Base-by-base conservation (phyloP, 805 yeast genomes). In the Wickerhamomyces mucosus region DNA sequence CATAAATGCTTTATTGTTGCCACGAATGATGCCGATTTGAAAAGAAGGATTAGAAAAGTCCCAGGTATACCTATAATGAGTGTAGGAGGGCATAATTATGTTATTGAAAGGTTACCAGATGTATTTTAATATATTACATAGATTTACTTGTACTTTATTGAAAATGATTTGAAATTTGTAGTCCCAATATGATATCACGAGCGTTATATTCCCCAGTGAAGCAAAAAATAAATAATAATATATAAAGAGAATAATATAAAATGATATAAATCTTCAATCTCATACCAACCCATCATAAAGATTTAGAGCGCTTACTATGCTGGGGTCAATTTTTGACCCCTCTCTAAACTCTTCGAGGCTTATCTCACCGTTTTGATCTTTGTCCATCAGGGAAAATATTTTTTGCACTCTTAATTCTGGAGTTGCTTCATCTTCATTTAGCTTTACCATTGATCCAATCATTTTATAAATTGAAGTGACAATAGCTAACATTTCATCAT, bases 31-130 rank as follows among this genome's bases (percentile, higher is more conserved):
- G 96, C 95, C 11, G 97, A 89, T 47, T 64, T 92, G 53, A 92
- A 92, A 54, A 76, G 96, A 50, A 72, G 98, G 56, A 72, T 92
- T 20, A 73, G 98, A 61, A 92, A 92, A 57, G 85, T 92, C 18
- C 98, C 98, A 2, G 98, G 98, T 48, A 82, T 92, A 39, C 98
- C 98, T 10, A 65, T 92, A 21, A 75, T 92, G 94, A 84, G 95
- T 59, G 98, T 92, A 6, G 98, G 97, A 21, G 81, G 81, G 3
- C 95, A 85, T 55, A 65, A 86, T 2, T 92, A 89, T 53, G 95
- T 83, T 22, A 78, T 92, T 43, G 98, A 92, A 58, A 74, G 96
- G 55, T 69, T 92, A 36, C 98, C 98, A 2, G 96, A 88, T 55
- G 95, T 82, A n/a, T 81, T 81, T 21, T 12, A 7, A 11, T 21